phyloP scores from a whole-genome alignment of 2,329 filamentous ascomycete species.

The Cryoendolithus antarcticus region DNA sequence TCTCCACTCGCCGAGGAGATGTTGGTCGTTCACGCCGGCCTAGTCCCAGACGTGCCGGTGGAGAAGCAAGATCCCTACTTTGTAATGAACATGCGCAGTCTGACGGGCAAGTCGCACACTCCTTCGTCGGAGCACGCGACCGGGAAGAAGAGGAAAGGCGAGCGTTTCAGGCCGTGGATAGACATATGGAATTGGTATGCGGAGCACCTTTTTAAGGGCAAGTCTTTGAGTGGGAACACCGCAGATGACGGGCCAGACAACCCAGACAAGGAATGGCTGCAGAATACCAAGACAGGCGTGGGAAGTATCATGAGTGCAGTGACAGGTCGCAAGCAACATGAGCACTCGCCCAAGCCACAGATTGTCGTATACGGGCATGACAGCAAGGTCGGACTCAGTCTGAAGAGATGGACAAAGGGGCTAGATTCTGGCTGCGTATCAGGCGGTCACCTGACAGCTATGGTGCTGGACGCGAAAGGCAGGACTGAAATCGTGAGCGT shows the following conservation, averaged over 20 bases:
- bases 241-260: too few relatives aligned
- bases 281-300: too few relatives aligned
- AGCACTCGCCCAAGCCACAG: constrained; percentile 29
- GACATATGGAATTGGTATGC: constrained; percentile 24
- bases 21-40: constrained; percentile 71
- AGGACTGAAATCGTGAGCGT: constrained; percentile 25
- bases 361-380: constrained; percentile 87
- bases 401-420: constrained; percentile 63
- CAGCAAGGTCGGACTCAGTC: constrained; percentile 55
- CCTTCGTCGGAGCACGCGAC: constrained; percentile 32
- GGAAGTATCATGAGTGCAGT: too few relatives aligned
- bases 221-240: neutral
- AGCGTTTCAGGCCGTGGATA: constrained; percentile 17
- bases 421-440: constrained; percentile 73
- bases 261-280: too few relatives aligned
- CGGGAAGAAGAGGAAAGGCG: constrained; percentile 10
- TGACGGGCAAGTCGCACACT: constrained; percentile 50
- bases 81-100: constrained; percentile 85
- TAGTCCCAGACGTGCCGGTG: constrained; percentile 63
- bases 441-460: constrained; percentile 61
- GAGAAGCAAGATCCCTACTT: constrained; percentile 62
- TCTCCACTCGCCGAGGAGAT: constrained; percentile 53
- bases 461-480: constrained; percentile 54
- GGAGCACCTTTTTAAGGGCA: constrained; percentile 14
- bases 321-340: constrained; percentile 12